phyloP scores from a whole-genome alignment of 352 stramenopile species.

The Globisporangium okanoganense region DNA sequence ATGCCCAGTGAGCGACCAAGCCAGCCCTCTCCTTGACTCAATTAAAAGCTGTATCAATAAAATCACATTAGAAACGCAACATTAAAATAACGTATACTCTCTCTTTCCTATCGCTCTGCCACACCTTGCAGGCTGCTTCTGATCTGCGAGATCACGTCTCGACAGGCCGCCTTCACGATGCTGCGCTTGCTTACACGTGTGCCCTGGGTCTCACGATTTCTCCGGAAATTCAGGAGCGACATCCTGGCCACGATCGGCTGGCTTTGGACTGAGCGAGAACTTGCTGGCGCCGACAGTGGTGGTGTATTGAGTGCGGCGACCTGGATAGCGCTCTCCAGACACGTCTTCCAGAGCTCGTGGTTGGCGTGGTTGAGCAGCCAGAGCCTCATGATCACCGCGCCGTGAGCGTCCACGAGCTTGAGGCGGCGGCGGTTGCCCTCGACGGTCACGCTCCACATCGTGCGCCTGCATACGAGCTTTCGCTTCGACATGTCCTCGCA shows the following conservation, averaged over 20 bases:
- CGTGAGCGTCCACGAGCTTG: conserved; percentile 6
- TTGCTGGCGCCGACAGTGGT: neutral
- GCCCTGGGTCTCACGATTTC: neutral
- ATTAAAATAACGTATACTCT: no score
- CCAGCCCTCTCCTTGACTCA: no score
- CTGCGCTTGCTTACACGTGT: conserved; percentile 2
- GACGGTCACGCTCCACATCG: conserved; percentile 6
- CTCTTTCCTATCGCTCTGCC: neutral
- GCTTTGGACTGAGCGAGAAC: no score
- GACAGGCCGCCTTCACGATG: conserved; percentile 5
- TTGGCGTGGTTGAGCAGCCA: conserved; percentile 11
- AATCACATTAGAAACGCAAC: no score
- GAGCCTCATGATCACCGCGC: neutral
- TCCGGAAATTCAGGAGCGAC: neutral
- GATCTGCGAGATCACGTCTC: neutral
- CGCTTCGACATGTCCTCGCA: conserved; percentile 26
- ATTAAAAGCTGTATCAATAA: no score
- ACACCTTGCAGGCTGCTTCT: neutral
- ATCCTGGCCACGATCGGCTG: neutral
- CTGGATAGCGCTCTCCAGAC: conserved; percentile 1
- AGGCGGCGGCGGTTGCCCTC: conserved; percentile 1
- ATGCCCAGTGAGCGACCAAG: no score
- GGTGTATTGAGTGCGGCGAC: neutral
- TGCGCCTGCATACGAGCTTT: conserved; percentile 3
- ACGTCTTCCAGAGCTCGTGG: conserved; percentile 11